A percentile compares a stretch with the other conserved stretches of the same genome.
These are phyloP conservation scores for Ceratonia siliqua DNA, from an alignment of 306 rosid genomes.

Conservation along the genomic window DNA sequence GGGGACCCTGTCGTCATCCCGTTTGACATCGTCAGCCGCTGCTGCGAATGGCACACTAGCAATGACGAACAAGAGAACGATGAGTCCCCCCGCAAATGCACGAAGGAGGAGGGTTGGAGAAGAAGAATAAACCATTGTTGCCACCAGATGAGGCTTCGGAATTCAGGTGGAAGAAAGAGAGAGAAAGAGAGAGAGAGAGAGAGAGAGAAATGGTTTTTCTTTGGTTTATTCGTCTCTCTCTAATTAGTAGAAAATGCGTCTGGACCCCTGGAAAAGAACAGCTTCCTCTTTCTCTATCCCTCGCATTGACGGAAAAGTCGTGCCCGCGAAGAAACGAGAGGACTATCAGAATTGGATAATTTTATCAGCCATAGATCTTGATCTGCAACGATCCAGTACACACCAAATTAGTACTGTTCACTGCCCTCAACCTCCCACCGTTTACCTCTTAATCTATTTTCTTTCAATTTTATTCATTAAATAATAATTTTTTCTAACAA, in stretches of 20 bases:
- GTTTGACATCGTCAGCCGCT: conserved; percentile 46
- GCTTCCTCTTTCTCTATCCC: not conserved
- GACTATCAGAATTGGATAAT: not conserved
- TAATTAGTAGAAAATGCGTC: not conserved
- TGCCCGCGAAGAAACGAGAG: not conserved
- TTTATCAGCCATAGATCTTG: not conserved
- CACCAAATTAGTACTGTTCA: too few species aligned
- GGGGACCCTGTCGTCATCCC: conserved; percentile 47
- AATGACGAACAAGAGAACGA: conserved; percentile 40
- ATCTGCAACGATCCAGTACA: not conserved
- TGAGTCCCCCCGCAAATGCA: conserved; percentile 6
- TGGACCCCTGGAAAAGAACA: not conserved
- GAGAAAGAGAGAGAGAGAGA: not conserved
- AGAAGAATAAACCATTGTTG: conserved; percentile 45
- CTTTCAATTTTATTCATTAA: too few species aligned
- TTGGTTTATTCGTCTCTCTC: not conserved
- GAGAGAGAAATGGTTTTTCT: not conserved
- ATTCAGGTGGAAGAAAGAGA: conserved; percentile 6
- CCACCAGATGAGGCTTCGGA: conserved; percentile 18
- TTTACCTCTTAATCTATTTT: too few species aligned
- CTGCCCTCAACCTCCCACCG: too few species aligned
- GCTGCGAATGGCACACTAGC: conserved; percentile 30
- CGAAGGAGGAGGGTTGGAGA: not conserved
- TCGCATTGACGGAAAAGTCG: not conserved
- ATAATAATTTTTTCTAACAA: too few species aligned